Conservation (phyloP, 2,329 filamentous ascomycete species). For the Aureobasidium musti region DNA sequence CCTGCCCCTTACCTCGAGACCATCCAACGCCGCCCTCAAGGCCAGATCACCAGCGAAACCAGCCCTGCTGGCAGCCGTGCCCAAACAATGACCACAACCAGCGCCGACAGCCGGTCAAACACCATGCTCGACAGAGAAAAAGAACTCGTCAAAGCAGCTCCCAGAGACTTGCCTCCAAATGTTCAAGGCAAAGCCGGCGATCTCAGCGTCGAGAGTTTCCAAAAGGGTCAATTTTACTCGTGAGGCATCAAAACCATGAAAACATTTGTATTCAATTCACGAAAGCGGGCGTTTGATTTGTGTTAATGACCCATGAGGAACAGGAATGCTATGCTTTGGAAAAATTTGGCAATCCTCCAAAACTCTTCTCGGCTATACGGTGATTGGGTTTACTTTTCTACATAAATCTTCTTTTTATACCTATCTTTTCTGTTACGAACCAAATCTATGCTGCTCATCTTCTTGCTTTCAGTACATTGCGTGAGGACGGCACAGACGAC, state of each 20-base stretch:
- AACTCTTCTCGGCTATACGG: neutral
- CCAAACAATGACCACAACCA: constrained; percentile 57
- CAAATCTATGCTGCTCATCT: neutral
- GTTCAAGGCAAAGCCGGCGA: constrained; percentile 63
- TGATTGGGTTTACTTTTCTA: neutral
- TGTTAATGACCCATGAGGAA: neutral
- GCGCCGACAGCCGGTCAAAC: constrained; percentile 44
- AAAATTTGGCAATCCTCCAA: neutral
- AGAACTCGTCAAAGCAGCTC: constrained; percentile 38
- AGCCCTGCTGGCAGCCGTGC: constrained; percentile 53
- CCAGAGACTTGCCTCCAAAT: constrained; percentile 46
- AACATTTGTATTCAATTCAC: neutral
- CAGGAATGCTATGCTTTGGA: neutral
- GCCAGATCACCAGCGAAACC: constrained; percentile 48
- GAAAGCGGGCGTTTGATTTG: constrained; percentile 8
- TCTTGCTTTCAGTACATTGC: neutral
- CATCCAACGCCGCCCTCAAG: constrained; percentile 59
- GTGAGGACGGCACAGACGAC: too few relatives aligned
- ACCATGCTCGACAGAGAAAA: constrained; percentile 52
- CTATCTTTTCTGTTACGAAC: neutral
- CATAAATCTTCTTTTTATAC: neutral
- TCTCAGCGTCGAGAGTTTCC: constrained; percentile 68
- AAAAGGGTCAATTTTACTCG: constrained; percentile 62
- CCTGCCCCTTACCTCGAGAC: constrained; percentile 86
- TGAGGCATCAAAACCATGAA: neutral